Evolutionary conservation across 139 green algal genomes (phyloP).

Genomic region (Desmodesmus armatus): DNA sequence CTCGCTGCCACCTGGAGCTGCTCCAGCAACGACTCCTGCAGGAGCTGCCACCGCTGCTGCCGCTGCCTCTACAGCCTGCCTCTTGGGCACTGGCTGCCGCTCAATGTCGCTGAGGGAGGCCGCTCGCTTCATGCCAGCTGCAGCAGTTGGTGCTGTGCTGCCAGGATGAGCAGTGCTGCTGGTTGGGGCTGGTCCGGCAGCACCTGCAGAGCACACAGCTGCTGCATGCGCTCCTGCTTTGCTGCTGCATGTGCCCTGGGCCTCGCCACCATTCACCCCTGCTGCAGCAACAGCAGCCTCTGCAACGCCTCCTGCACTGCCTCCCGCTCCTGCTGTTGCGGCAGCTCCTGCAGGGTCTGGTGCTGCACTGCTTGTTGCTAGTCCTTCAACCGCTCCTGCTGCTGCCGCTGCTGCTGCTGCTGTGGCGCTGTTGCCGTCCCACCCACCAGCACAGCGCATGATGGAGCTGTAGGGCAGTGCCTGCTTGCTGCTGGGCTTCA

Average conservation of each 20-base stretch:
- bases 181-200: neutral
- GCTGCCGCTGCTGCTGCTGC: neutral
- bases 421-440: no score
- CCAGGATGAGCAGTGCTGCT: neutral
- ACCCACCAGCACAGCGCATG: no score
- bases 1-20: no score
- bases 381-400: neutral
- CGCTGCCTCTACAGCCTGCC: neutral
- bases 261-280: neutral
- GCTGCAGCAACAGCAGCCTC: conserved; percentile 19
- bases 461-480: no score
- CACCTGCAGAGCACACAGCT: neutral
- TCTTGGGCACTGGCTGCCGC: neutral
- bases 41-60: neutral
- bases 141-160: neutral
- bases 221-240: neutral
- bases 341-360: neutral
- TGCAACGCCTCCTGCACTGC: conserved; percentile 1
- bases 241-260: neutral
- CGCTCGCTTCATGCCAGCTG: neutral
- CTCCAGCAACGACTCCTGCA: neutral
- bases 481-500: no score
- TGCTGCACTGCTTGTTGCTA: neutral
- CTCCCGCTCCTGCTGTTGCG: neutral
- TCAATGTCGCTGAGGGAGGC: neutral